Evolutionary conservation across 805 yeast species (phyloP), one percentile per base, ranked within the genome.

Genomic region (Yarrowia hollandica): DNA sequence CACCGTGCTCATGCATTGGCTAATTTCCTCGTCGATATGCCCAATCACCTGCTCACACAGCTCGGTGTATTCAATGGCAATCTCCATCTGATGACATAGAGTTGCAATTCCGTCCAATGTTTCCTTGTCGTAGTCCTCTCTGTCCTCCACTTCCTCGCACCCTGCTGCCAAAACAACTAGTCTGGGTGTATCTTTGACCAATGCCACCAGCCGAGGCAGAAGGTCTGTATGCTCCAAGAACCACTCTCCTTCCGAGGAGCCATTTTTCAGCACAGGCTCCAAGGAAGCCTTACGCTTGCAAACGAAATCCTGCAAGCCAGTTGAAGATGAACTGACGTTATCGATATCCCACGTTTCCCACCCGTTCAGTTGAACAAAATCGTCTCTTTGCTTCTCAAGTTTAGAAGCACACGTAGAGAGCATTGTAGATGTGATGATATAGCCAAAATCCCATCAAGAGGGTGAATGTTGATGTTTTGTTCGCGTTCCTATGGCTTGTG

Each of bases 61-160:
- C 16, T 67, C 70, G 23, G 62, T 64, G 68, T 68, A 67, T 35
- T 67, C 70, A 9, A 61, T 61, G 18, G 70, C 67, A 8, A 67
- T 54, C 37, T 62, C 64, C 19, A 67, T 62, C 50, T 62, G 66
- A 5, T 41, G 35, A 6, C 65, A 50, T 19, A 67, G 44, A 1
- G 21, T 35, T 12, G 57, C 54, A 12, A 64, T 46, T 37, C 60
- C 35, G 11, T 52, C 59, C 31, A 63, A 28, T 16, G 64, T 62
- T 19, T 63, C 37, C 8, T 16, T 33, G 18, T 22, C 38, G 15
- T 15, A 18, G 23, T 46, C 38, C 38, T 46, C 34, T 10, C 12
- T 12, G 16, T n/a, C 30, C 16, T 28, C 50, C 15, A 33, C 11
- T 15, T 39, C 18, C 14, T 16, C 48, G 22, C 11, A 12, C 1